Conservation (phyloP, 1,284 basidiomycete genomes). For the Inonotus hispidus region DNA sequence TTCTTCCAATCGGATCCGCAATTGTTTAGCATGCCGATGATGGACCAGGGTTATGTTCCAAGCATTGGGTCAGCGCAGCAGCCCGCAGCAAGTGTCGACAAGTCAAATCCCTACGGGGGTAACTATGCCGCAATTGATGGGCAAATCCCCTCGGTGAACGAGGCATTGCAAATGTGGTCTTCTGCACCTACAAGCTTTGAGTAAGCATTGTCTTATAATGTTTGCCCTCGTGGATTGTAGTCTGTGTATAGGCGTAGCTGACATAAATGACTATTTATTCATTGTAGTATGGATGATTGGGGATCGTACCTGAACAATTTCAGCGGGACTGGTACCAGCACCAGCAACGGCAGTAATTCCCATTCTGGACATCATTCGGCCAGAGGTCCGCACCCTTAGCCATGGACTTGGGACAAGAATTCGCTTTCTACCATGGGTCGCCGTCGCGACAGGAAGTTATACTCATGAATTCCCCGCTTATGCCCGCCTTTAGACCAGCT, state of each 20-base stretch:
- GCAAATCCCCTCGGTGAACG: conserved; percentile 24
- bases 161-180: conserved; percentile 57
- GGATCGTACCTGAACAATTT: conserved; percentile 15
- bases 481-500: neutral
- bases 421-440: neutral
- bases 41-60: conserved; percentile 11
- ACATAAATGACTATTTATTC: neutral
- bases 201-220: conserved; percentile 38
- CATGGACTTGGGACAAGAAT: neutral
- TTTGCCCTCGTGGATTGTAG: neutral
- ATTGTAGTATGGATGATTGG: conserved; percentile 19
- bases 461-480: neutral
- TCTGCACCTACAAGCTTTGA: conserved; percentile 48
- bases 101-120: neutral
- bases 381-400: neutral
- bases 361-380: neutral
- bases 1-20: conserved; percentile 16
- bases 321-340: neutral
- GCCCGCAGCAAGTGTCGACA: neutral
- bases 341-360: neutral
- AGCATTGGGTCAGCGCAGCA: neutral
- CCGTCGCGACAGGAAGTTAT: neutral
- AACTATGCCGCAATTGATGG: neutral
- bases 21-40: conserved; percentile 15
- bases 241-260: neutral